Conservation (phyloP, 495 filamentous ascomycete genomes). For the Trypethelium eluteriae region DNA sequence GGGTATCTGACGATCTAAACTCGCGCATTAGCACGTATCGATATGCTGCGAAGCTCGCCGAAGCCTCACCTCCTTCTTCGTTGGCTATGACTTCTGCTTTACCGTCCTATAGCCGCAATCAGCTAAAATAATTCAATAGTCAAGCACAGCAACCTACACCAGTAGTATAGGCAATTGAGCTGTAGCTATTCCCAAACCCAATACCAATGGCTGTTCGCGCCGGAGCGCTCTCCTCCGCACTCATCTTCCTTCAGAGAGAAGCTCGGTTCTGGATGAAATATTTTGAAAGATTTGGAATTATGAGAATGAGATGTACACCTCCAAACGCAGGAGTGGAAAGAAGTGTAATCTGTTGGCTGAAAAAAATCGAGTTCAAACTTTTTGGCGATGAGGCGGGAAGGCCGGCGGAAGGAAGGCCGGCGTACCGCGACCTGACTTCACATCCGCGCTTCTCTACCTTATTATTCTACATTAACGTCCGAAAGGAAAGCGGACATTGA, state of each 20-base stretch:
- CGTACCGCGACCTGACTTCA: background rate
- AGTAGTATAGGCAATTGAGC: slow-evolving; percentile 84
- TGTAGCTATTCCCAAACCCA: slow-evolving; percentile 95
- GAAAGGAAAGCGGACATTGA: slow-evolving; percentile 17
- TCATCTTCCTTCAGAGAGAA: slow-evolving; percentile 42
- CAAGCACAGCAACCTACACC: slow-evolving; percentile 40
- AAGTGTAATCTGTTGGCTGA: background rate
- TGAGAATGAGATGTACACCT: background rate
- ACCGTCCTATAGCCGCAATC: slow-evolving; percentile 55
- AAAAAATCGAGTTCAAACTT: slow-evolving; percentile 14
- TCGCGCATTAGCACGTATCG: background rate
- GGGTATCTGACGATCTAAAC: slow-evolving; percentile 87
- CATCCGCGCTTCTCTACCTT: background rate
- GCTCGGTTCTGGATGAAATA: background rate
- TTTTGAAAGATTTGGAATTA: background rate
- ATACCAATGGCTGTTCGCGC: slow-evolving; percentile 78
- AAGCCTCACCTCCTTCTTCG: slow-evolving; percentile 80
- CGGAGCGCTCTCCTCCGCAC: slow-evolving; percentile 44
- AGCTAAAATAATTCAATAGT: background rate
- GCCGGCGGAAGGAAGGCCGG: background rate
- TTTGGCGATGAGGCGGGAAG: slow-evolving; percentile 20
- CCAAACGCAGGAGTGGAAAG: background rate
- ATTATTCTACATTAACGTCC: slow-evolving; percentile 11
- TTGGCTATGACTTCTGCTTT: slow-evolving; percentile 97
- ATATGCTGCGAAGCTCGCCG: background rate